Evolutionary conservation across 768 basidiomycete genomes (phyloP).

Genomic region (Pisolithus microcarpus): DNA sequence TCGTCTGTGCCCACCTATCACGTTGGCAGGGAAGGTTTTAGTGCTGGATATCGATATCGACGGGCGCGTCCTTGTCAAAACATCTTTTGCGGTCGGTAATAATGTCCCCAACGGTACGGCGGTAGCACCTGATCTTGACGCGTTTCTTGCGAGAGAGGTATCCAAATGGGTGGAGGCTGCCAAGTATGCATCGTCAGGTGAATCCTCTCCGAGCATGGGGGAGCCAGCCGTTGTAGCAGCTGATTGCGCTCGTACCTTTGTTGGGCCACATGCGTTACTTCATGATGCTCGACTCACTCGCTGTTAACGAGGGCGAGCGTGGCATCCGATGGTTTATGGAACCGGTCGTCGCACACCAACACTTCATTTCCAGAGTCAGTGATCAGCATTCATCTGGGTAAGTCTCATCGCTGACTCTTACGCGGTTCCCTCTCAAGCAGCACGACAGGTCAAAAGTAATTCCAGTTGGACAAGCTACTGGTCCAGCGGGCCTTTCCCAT

Average conservation of each 20-base stretch:
- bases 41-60: slow-evolving; percentile 70
- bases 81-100: slow-evolving; percentile 56
- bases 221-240: slow-evolving; percentile 47
- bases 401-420: slow-evolving; percentile 3
- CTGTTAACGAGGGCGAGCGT: slow-evolving; percentile 45
- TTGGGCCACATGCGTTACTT: slow-evolving; percentile 58
- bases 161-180: slow-evolving; percentile 50
- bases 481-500: slow-evolving; percentile 50
- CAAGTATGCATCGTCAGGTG: slow-evolving; percentile 16
- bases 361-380: slow-evolving; percentile 5
- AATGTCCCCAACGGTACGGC: slow-evolving; percentile 43
- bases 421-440: background rate
- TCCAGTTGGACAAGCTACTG: slow-evolving; percentile 66
- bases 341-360: slow-evolving; percentile 14
- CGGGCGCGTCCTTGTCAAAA: slow-evolving; percentile 49
- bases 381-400: slow-evolving; percentile 14
- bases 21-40: slow-evolving; percentile 73
- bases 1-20: slow-evolving; percentile 41
- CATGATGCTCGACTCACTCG: slow-evolving; percentile 65
- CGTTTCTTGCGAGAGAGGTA: slow-evolving; percentile 51
- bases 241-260: slow-evolving; percentile 38
- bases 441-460: slow-evolving; percentile 32
- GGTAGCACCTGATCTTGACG: slow-evolving; percentile 43
- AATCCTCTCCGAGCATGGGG: slow-evolving; percentile 31
- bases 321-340: slow-evolving; percentile 74